These are phyloP conservation scores for Pythium dissotocum DNA, from an alignment of 352 stramenopile genomes.

Conservation along the genomic window DNA sequence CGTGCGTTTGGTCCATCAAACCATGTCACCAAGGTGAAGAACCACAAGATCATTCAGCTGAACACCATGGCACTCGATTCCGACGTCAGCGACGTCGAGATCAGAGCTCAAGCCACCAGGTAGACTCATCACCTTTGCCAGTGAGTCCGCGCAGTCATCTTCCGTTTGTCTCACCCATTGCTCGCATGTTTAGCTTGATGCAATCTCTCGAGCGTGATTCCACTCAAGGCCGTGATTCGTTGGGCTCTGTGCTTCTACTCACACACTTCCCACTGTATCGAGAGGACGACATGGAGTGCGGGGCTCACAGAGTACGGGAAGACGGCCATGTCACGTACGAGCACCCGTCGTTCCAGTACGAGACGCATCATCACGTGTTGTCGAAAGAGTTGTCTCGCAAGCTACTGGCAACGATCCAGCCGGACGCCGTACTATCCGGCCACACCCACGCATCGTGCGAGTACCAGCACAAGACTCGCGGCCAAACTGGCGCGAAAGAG, in stretches of 20 bases:
- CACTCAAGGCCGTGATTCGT: conserved; percentile 13
- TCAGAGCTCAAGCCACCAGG: conserved; percentile 55
- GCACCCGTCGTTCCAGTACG: conserved; percentile 63
- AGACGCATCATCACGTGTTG: conserved; percentile 67
- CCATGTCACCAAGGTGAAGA: conserved; percentile 41
- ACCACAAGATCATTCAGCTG: conserved; percentile 62
- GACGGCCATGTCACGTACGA: conserved; percentile 81
- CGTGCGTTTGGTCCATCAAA: conserved; percentile 63
- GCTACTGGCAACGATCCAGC: conserved; percentile 50
- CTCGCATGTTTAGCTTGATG: conserved; percentile 39
- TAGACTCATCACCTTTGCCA: conserved; percentile 17
- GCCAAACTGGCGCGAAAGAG: conserved; percentile 31
- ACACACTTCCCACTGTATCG: conserved; percentile 67
- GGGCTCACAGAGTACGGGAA: conserved; percentile 44
- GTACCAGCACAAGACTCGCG: conserved; percentile 35
- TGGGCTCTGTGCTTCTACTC: conserved; percentile 48
- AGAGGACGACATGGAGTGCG: conserved; percentile 57
- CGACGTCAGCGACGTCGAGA: conserved; percentile 47
- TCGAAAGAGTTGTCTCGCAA: conserved; percentile 50
- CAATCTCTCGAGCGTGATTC: conserved; percentile 38
- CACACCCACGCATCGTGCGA: conserved; percentile 77
- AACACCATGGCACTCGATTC: conserved; percentile 82
- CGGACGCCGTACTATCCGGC: conserved; percentile 61
- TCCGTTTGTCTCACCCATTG: neutral
- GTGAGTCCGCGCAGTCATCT: neutral